Evolutionary conservation across 805 yeast genomes (phyloP).

Genomic region (Starmerella stigmatis): DNA sequence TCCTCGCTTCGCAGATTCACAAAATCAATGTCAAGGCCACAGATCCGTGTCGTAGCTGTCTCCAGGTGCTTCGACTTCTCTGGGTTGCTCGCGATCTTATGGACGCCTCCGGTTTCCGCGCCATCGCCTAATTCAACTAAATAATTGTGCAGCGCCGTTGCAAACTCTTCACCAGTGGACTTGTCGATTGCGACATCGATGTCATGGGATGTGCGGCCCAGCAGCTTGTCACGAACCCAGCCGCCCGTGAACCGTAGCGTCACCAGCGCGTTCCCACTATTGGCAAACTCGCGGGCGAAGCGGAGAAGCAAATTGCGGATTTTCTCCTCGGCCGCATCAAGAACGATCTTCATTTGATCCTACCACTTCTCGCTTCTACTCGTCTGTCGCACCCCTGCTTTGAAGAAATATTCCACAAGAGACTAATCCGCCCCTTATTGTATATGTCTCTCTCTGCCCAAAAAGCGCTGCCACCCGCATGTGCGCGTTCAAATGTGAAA

Average conservation of each 20-base stretch:
- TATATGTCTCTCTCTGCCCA: no score
- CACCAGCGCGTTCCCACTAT: slow-evolving; percentile 26
- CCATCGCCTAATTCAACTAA: slow-evolving; percentile 25
- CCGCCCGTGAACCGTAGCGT: slow-evolving; percentile 87
- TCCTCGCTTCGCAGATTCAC: slow-evolving; percentile 84
- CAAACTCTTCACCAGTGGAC: slow-evolving; percentile 79
- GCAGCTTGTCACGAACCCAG: slow-evolving; percentile 91
- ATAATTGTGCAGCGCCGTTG: slow-evolving; percentile 49
- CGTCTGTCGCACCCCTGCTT: no score
- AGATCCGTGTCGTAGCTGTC: slow-evolving; percentile 84
- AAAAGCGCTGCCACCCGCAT: no score
- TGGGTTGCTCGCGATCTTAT: slow-evolving; percentile 83
- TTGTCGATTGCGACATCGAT: slow-evolving; percentile 83
- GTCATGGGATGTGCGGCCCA: slow-evolving; percentile 74
- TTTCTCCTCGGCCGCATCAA: slow-evolving; percentile 28
- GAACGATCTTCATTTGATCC: slow-evolving; percentile 23
- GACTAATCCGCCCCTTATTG: no score
- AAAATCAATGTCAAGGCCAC: slow-evolving; percentile 80
- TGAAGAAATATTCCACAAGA: no score
- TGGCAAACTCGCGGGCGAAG: slow-evolving; percentile 26
- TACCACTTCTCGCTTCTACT: no score
- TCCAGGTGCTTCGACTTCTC: slow-evolving; percentile 93
- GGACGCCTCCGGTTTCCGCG: slow-evolving; percentile 37
- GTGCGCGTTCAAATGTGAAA: no score
- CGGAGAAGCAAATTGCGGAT: slow-evolving; percentile 28